A percentile compares a stretch with the other conserved stretches of the same genome.
Evolutionary conservation across 495 filamentous ascomycete genomes (phyloP).

Genomic region (Aspergillus saccharolyticus): DNA sequence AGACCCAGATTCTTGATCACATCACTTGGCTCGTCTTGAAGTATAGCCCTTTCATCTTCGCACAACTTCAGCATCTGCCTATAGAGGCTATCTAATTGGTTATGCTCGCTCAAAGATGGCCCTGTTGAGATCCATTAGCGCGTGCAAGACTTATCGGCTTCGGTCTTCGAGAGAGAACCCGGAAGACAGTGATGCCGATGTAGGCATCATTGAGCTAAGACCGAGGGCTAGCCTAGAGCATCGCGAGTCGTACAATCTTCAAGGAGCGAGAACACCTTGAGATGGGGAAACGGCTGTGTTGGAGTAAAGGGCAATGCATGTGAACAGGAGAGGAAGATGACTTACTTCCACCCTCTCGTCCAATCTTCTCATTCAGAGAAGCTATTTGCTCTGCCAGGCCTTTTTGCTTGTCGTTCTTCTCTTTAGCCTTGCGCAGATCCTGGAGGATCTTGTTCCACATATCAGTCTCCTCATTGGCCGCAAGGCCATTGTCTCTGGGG

Average conservation of each 20-base stretch:
- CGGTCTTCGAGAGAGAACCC: neutral
- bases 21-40: constrained; percentile 53
- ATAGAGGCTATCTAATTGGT: constrained; percentile 52
- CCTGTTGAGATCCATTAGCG: constrained; percentile 18
- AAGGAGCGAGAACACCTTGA: too few species aligned
- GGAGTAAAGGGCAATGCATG: neutral
- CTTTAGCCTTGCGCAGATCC: constrained; percentile 54
- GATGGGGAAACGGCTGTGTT: neutral
- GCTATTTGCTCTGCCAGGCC: constrained; percentile 49
- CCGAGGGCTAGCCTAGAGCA: too few species aligned
- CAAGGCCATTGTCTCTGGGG: constrained; percentile 44
- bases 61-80: constrained; percentile 59
- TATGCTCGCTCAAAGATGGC: constrained; percentile 37
- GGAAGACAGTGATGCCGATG: neutral
- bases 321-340: constrained; percentile 11
- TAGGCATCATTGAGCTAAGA: neutral
- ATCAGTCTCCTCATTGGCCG: constrained; percentile 57
- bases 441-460: constrained; percentile 60
- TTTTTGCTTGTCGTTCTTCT: constrained; percentile 54
- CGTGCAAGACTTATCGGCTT: neutral
- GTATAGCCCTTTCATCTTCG: constrained; percentile 56
- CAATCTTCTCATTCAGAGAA: constrained; percentile 46
- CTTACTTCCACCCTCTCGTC: constrained; percentile 43
- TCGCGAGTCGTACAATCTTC: too few species aligned
- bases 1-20: constrained; percentile 56